phyloP scores from a whole-genome alignment of 2,329 filamentous ascomycete species.

The Apiospora pterosperma region DNA sequence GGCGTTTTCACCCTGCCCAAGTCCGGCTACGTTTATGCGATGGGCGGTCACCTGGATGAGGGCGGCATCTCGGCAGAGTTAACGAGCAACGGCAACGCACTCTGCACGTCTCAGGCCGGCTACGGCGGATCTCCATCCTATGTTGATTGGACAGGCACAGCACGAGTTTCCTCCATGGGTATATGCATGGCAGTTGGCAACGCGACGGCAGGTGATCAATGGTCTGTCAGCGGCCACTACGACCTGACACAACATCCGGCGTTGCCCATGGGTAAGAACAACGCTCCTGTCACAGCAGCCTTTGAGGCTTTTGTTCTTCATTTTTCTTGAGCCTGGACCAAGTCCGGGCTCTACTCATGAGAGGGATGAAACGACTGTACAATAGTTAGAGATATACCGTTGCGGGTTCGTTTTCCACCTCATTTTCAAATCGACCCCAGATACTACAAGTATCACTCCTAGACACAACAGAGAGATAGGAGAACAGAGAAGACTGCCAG shows the following conservation, averaged over 20 bases:
- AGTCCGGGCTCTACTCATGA: no score
- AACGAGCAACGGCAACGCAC: not conserved
- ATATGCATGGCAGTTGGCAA: not conserved
- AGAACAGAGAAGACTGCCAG: not conserved
- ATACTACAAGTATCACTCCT: not conserved
- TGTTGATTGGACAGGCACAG: not conserved
- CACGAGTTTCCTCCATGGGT: not conserved
- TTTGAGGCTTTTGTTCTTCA: not conserved
- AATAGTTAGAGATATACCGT: not conserved
- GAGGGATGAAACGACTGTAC: no score
- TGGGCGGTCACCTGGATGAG: conserved; percentile 1
- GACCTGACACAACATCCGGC: not conserved
- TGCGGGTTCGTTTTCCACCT: no score
- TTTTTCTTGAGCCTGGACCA: not conserved
- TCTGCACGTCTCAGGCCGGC: not conserved
- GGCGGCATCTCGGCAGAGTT: not conserved
- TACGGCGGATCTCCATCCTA: not conserved
- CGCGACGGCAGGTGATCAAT: not conserved
- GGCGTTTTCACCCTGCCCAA: not conserved
- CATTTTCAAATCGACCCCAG: not conserved
- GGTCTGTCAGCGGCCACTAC: not conserved
- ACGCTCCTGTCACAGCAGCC: not conserved
- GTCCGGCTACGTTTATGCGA: not conserved
- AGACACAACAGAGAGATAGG: not conserved
- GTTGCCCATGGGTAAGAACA: not conserved